These are phyloP conservation scores for Colletotrichum sp. DNA, from an alignment of 2,329 filamentous ascomycete species.

Conservation along the genomic window DNA sequence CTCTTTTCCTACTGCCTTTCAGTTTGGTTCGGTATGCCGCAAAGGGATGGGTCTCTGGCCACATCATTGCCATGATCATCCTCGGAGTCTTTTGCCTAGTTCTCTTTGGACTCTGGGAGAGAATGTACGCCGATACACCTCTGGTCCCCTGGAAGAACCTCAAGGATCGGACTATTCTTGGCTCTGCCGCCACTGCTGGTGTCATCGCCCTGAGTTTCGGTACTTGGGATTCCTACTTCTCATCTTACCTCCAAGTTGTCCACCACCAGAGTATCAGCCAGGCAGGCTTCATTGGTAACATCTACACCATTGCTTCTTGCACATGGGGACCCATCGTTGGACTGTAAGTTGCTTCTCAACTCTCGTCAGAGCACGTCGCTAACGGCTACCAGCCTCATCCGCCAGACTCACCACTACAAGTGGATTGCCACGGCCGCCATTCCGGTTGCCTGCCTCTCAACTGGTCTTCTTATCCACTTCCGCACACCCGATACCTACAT, in stretches of 20 bases:
- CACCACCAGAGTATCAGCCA: conserved; percentile 29
- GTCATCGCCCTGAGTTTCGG: conserved; percentile 48
- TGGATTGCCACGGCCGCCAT: conserved; percentile 33
- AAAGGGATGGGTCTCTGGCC: conserved; percentile 43
- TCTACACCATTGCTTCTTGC: conserved; percentile 39
- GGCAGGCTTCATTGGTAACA: conserved; percentile 34
- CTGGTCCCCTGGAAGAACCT: conserved; percentile 50
- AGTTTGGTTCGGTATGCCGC: conserved; percentile 52
- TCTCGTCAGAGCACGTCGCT: too few species aligned
- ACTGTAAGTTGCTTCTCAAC: conserved; percentile 22
- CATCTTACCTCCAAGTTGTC: conserved; percentile 46
- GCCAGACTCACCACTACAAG: conserved; percentile 34
- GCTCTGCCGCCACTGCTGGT: conserved; percentile 40
- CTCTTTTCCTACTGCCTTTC: conserved; percentile 62
- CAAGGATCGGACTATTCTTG: conserved; percentile 28
- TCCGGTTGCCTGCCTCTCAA: conserved; percentile 33
- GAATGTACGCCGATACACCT: conserved; percentile 49
- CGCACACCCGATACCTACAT: conserved; percentile 32
- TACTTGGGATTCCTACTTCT: conserved; percentile 34
- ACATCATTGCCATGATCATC: conserved; percentile 48
- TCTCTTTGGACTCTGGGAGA: conserved; percentile 39
- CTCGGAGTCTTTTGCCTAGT: conserved; percentile 11
- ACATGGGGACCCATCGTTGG: conserved; percentile 45
- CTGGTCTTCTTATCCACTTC: conserved; percentile 39
- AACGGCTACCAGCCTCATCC: conserved; percentile 24